A percentile compares a stretch with the other conserved stretches of the same genome.
Evolutionary conservation across 495 filamentous ascomycete species (phyloP).

Genomic region (Echria macrotheca): DNA sequence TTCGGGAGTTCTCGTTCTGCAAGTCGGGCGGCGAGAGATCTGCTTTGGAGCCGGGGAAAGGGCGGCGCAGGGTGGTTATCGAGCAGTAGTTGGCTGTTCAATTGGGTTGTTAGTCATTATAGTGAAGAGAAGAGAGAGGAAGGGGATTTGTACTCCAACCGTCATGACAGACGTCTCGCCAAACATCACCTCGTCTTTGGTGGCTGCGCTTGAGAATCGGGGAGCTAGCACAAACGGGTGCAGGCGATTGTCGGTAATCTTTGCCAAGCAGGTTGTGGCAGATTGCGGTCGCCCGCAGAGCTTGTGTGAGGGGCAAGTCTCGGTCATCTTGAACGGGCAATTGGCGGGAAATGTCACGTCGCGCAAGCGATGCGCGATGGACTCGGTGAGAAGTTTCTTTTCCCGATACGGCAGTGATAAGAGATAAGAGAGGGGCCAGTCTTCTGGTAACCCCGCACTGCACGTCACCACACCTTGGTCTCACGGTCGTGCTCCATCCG

Average conservation of each 20-base stretch:
- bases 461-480: too few species aligned
- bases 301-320: constrained; percentile 1
- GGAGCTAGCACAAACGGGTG: neutral
- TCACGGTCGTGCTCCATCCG: too few species aligned
- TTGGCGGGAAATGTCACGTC: constrained; percentile 1
- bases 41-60: too few species aligned
- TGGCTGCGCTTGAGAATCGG: neutral
- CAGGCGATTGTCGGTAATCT: too few species aligned
- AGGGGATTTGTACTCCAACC: neutral
- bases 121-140: neutral
- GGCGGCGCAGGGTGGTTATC: neutral
- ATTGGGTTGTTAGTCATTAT: neutral
- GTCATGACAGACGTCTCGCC: neutral
- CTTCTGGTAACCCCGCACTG: constrained; percentile 5
- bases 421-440: constrained; percentile 2
- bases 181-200: neutral
- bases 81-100: neutral
- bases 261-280: too few species aligned
- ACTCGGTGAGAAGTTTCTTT: constrained; percentile 1
- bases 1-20: too few species aligned
- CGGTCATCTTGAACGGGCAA: constrained; percentile 2
- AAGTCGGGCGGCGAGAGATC: too few species aligned
- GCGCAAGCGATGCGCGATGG: constrained; percentile 1
- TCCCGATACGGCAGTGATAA: constrained; percentile 1
- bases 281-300: too few species aligned